phyloP scores from a whole-genome alignment of 768 basidiomycete genomes.

The Trametes sanguinea region DNA sequence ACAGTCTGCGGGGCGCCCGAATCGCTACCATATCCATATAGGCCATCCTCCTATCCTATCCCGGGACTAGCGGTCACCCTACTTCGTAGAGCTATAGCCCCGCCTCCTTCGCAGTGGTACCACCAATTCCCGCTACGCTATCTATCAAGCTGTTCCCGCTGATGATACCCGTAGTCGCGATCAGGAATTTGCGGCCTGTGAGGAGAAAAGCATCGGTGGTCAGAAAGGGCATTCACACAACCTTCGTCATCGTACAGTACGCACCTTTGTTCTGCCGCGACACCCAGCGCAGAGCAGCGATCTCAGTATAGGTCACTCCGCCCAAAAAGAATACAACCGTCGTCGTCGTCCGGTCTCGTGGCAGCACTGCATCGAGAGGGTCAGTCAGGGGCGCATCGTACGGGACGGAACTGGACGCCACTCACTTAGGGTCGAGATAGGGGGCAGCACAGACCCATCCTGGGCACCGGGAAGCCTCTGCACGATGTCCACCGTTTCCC shows the following conservation, averaged over 20 bases:
- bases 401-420: neutral
- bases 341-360: constrained; percentile 66
- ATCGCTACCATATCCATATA: neutral
- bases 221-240: neutral
- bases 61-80: neutral
- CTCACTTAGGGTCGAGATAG: constrained; percentile 38
- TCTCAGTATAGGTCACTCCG: constrained; percentile 96
- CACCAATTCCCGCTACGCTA: constrained; percentile 55
- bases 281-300: constrained; percentile 93
- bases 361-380: constrained; percentile 39
- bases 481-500: constrained; percentile 79
- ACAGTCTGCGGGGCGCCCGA: constrained; percentile 16
- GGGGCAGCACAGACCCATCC: constrained; percentile 29
- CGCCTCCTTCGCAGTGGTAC: constrained; percentile 43
- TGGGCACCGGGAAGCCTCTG: constrained; percentile 44
- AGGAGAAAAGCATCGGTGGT: neutral
- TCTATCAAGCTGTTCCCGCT: constrained; percentile 76
- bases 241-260: constrained; percentile 10
- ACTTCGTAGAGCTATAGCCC: constrained; percentile 30
- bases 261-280: constrained; percentile 79
- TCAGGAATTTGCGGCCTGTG: constrained; percentile 81
- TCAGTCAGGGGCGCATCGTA: neutral
- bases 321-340: constrained; percentile 97
- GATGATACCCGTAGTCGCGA: constrained; percentile 90
- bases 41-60: neutral